Conservation (phyloP, 345 rosid species). For the Pistacia vera region DNA sequence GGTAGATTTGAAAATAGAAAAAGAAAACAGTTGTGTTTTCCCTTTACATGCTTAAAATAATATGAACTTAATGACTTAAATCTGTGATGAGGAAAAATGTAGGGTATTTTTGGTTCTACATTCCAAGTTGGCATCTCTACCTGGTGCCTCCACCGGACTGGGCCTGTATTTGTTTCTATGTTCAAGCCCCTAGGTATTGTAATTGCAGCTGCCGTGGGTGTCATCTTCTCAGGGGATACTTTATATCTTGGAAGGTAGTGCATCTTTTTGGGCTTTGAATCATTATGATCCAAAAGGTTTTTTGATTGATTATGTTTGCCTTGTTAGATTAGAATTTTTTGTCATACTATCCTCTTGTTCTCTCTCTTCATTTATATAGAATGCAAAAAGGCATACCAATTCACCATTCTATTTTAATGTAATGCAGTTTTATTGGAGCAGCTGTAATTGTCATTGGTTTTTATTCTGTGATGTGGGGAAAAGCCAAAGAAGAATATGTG, state of each 20-base stretch:
- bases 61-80: not conserved
- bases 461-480: constrained; percentile 64
- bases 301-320: constrained; percentile 3
- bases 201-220: constrained; percentile 51
- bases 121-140: constrained; percentile 60
- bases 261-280: not conserved
- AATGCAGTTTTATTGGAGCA: constrained; percentile 54
- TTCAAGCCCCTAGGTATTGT: constrained; percentile 68
- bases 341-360: not conserved
- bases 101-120: constrained; percentile 57
- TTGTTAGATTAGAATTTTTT: constrained; percentile 3
- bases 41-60: constrained; percentile 10
- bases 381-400: not conserved
- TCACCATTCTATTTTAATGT: constrained; percentile 1
- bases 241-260: constrained; percentile 66
- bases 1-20: constrained; percentile 14
- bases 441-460: constrained; percentile 47
- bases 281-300: not conserved
- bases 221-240: constrained; percentile 48
- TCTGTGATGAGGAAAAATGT: not conserved
- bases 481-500: constrained; percentile 42
- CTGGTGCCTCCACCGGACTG: constrained; percentile 64
- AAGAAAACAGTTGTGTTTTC: not conserved
- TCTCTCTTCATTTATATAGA: not conserved
- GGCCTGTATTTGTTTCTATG: constrained; percentile 70